Percentiles rank a stretch among this genome's conserved stretches.
These are phyloP conservation scores for Plasmopara viticola DNA, from an alignment of 352 stramenopile genomes.

Conservation along the genomic window DNA sequence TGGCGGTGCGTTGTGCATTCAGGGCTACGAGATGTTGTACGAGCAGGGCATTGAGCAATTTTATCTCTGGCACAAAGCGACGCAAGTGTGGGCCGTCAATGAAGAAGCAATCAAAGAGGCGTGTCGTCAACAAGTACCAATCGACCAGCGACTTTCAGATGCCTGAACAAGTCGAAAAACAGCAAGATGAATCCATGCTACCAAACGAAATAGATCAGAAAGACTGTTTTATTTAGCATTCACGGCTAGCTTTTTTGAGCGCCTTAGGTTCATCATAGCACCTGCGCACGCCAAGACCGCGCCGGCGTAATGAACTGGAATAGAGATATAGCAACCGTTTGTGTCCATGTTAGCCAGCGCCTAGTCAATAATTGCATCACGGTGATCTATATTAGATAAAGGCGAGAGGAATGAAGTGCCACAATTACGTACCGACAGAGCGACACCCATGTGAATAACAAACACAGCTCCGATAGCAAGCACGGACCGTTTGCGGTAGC, in stretches of 20 bases:
- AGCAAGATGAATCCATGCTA: too few relatives aligned
- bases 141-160: conserved; percentile 42
- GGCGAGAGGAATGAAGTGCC: not conserved
- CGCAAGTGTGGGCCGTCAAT: conserved; percentile 33
- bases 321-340: conserved; percentile 72
- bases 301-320: conserved; percentile 69
- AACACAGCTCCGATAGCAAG: conserved; percentile 45
- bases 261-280: conserved; percentile 37
- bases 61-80: conserved; percentile 86
- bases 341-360: conserved; percentile 66
- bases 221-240: conserved; percentile 18
- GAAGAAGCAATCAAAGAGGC: conserved; percentile 53
- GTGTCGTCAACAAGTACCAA: conserved; percentile 47
- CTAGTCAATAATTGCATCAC: conserved; percentile 14
- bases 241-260: conserved; percentile 31
- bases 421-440: conserved; percentile 49
- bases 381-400: too few relatives aligned
- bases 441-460: conserved; percentile 67
- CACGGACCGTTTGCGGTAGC: conserved; percentile 59
- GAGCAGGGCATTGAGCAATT: conserved; percentile 97
- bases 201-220: too few relatives aligned
- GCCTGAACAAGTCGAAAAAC: conserved; percentile 10
- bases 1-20: conserved; percentile 83
- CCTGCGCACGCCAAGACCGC: conserved; percentile 38
- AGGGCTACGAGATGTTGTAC: conserved; percentile 98